These are phyloP conservation scores for Leucocoprinus birnbaumii DNA, from an alignment of 768 basidiomycete species.

Conservation along the genomic window DNA sequence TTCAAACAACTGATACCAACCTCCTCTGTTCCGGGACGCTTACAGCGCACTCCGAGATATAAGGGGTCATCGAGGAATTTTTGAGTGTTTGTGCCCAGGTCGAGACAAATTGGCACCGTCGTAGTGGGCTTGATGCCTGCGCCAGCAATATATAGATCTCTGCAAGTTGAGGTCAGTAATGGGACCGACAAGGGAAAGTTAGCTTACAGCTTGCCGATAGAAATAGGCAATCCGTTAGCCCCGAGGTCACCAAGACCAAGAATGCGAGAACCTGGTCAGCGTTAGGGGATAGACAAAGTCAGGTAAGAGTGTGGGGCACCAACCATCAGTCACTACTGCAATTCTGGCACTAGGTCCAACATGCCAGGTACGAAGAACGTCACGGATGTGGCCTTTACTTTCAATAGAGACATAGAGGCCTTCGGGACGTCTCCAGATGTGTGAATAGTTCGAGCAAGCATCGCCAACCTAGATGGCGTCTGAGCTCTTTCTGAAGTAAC, in stretches of 20 bases:
- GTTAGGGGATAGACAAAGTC: not conserved
- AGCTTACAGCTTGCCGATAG: slow-evolving; percentile 69
- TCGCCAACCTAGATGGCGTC: slow-evolving; percentile 52
- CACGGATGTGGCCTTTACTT: slow-evolving; percentile 61
- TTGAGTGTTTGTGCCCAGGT: slow-evolving; percentile 76
- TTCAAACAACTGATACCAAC: slow-evolving; percentile 20
- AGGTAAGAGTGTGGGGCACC: slow-evolving; percentile 15
- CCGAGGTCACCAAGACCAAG: slow-evolving; percentile 60
- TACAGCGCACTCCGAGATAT: slow-evolving; percentile 68
- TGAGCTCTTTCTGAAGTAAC: slow-evolving; percentile 3
- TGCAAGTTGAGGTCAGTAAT: slow-evolving; percentile 17
- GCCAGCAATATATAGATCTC: slow-evolving; percentile 68
- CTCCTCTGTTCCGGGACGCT: slow-evolving; percentile 42
- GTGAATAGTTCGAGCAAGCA: slow-evolving; percentile 67
- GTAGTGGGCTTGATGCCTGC: slow-evolving; percentile 59
- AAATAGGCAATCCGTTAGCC: slow-evolving; percentile 54
- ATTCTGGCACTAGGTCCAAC: slow-evolving; percentile 48
- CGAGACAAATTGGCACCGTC: slow-evolving; percentile 65
- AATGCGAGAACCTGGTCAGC: slow-evolving; percentile 55
- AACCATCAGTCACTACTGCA: slow-evolving; percentile 77
- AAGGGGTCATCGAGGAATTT: slow-evolving; percentile 67
- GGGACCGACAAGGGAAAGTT: not conserved
- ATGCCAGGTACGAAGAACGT: slow-evolving; percentile 54
- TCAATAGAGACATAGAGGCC: slow-evolving; percentile 62
- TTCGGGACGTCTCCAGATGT: slow-evolving; percentile 65